Conservation (phyloP, 768 basidiomycete species). For the Auriculariales sp. region DNA sequence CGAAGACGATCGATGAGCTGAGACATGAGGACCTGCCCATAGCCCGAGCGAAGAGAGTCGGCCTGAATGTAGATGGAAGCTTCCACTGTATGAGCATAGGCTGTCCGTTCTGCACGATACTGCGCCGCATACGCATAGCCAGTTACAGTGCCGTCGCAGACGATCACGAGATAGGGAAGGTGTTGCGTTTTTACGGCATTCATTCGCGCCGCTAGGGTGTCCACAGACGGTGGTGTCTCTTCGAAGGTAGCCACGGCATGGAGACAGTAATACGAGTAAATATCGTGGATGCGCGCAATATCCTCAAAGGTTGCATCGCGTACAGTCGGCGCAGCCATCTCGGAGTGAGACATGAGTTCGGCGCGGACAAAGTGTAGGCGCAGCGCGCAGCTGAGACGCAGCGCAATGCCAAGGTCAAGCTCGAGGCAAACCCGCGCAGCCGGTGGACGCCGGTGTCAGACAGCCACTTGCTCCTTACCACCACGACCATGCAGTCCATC, state of each 20-base stretch:
- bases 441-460: too few species aligned
- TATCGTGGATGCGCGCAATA: not conserved
- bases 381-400: too few species aligned
- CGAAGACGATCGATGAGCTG: not conserved
- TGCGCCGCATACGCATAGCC: not conserved
- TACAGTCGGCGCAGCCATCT: too few species aligned
- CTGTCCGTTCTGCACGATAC: not conserved
- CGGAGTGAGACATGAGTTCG: too few species aligned
- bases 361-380: too few species aligned
- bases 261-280: not conserved
- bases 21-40: not conserved
- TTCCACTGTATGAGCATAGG: not conserved
- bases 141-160: not conserved
- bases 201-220: not conserved
- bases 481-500: constrained; percentile 56
- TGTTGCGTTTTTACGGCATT: not conserved
- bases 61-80: not conserved
- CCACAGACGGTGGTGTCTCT: not conserved
- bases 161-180: not conserved
- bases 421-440: too few species aligned
- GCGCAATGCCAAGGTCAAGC: too few species aligned
- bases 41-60: not conserved
- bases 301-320: not conserved
- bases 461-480: too few species aligned
- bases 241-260: not conserved